phyloP scores from a whole-genome alignment of 129 eudicot genomes.

The Centrapalus pauciflorus region DNA sequence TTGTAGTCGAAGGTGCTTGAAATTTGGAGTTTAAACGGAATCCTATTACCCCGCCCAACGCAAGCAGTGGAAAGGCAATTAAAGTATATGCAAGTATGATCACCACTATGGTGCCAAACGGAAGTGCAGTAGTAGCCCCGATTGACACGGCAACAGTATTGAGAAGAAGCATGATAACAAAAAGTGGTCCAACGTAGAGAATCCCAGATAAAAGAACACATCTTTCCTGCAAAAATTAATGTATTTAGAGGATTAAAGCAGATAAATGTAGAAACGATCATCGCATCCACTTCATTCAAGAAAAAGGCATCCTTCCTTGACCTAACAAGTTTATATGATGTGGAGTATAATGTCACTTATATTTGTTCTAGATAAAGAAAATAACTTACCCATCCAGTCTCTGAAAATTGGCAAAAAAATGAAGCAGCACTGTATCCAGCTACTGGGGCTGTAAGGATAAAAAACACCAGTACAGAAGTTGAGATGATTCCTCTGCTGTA shows the following conservation, averaged over 20 bases:
- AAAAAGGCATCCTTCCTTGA: not conserved
- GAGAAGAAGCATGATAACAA: conserved; percentile 39
- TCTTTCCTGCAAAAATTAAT: conserved; percentile 45
- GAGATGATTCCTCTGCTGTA: conserved; percentile 63
- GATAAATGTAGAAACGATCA: not conserved
- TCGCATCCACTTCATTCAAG: not conserved
- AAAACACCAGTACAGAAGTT: conserved; percentile 50
- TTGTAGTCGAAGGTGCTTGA: conserved; percentile 57
- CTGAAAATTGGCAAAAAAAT: conserved; percentile 56
- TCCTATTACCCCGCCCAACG: conserved; percentile 75
- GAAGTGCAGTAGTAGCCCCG: conserved; percentile 72
- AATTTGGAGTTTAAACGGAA: conserved; percentile 43
- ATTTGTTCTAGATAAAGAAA: not conserved
- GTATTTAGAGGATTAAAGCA: conserved; percentile 3
- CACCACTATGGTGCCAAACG: conserved; percentile 65
- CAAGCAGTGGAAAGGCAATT: conserved; percentile 58
- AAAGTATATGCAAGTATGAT: conserved; percentile 42
- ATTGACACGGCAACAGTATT: conserved; percentile 47
- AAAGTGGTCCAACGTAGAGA: conserved; percentile 56
- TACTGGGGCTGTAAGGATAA: conserved; percentile 52
- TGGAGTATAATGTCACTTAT: not conserved
- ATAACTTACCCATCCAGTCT: conserved; percentile 72
- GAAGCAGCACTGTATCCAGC: conserved; percentile 81
- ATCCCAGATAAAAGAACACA: conserved; percentile 56
- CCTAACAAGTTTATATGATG: conserved; percentile 1